phyloP scores from a whole-genome alignment of 495 filamentous ascomycete species.

The Neurospora intermedia region DNA sequence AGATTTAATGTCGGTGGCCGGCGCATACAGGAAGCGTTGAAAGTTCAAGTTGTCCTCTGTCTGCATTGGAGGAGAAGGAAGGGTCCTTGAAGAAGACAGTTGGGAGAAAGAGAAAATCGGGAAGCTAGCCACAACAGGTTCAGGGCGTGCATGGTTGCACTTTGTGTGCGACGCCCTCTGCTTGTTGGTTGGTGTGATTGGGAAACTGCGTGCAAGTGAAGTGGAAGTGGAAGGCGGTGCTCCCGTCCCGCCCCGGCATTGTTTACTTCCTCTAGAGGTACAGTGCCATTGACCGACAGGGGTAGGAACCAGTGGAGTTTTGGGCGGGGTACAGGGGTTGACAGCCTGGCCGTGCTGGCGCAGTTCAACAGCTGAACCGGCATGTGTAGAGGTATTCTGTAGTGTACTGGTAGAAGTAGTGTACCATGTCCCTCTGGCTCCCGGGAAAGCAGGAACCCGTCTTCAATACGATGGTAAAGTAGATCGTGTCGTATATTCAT shows the following conservation, averaged over 20 bases:
- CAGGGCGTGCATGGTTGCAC: not conserved
- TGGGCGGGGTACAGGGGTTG: not conserved
- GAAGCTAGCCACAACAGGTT: not conserved
- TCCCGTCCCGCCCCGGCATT: not conserved
- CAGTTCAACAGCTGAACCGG: not conserved
- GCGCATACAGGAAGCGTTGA: not conserved
- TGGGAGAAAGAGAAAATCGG: not conserved
- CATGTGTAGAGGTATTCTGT: no score
- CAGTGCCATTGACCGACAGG: not conserved
- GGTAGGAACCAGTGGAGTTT: not conserved
- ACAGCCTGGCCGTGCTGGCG: not conserved
- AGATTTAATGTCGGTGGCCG: not conserved
- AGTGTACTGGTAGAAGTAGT: not conserved
- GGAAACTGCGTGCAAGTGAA: not conserved
- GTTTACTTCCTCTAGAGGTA: not conserved
- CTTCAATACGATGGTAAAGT: not conserved
- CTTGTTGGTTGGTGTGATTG: not conserved
- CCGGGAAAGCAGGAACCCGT: not conserved
- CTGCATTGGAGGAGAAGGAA: not conserved
- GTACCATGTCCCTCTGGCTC: not conserved
- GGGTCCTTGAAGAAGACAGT: not conserved
- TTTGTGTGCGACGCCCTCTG: not conserved
- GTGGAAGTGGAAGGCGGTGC: not conserved
- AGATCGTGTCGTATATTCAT: not conserved
- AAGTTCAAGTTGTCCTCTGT: not conserved